Percentiles rank a stretch among this genome's conserved stretches.
phyloP scores from a whole-genome alignment of 345 rosid species.

The Kernera saxatilis region DNA sequence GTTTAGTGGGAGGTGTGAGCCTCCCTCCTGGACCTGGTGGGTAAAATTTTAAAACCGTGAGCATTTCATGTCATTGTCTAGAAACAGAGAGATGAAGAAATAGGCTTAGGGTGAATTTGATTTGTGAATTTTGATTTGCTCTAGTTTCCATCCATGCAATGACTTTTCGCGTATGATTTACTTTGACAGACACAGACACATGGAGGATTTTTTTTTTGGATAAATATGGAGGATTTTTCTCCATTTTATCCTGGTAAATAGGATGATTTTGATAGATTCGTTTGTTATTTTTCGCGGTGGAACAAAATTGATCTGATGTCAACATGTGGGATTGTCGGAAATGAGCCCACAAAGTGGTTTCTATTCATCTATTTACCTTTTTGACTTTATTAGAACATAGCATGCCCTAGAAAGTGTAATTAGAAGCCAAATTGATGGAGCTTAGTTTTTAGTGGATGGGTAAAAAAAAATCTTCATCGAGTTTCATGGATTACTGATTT shows the following conservation, averaged over 20 bases:
- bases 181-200: background rate
- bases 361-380: conserved; percentile 14
- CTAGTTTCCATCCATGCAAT: conserved; percentile 25
- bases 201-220: conserved; percentile 1
- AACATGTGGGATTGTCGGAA: conserved; percentile 33
- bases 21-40: conserved; percentile 14
- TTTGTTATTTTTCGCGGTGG: conserved; percentile 4
- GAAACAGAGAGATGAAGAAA: background rate
- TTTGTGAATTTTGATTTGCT: conserved; percentile 1
- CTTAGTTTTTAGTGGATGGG: background rate
- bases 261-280: conserved; percentile 25
- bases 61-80: conserved; percentile 18
- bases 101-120: background rate
- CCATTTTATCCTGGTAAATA: background rate
- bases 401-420: background rate
- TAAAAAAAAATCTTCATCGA: background rate
- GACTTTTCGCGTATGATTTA: conserved; percentile 18
- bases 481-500: conserved; percentile 1
- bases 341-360: conserved; percentile 34
- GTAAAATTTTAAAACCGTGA: conserved; percentile 6
- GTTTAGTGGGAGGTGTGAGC: conserved; percentile 24
- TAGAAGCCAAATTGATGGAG: background rate
- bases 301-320: conserved; percentile 27
- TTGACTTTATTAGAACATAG: conserved; percentile 10
- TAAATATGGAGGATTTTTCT: background rate